phyloP scores from a whole-genome alignment of 164 flowering plant genomes.

The Chimonanthus salicifolius region DNA sequence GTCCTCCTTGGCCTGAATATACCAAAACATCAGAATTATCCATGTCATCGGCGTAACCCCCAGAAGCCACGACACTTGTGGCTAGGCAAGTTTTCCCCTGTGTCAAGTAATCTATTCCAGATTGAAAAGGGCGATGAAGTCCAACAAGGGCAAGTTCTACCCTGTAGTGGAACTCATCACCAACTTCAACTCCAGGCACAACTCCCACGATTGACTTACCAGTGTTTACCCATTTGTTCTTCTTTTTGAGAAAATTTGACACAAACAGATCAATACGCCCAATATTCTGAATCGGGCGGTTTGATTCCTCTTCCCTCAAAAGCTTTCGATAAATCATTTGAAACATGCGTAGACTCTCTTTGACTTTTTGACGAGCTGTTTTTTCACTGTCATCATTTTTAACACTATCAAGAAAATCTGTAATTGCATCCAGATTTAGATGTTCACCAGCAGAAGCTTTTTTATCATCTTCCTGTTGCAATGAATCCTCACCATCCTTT shows the following conservation, averaged over 20 bases:
- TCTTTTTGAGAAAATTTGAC: constrained; percentile 37
- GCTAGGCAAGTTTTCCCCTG: constrained; percentile 36
- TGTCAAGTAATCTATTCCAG: constrained; percentile 70
- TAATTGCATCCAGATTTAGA: constrained; percentile 31
- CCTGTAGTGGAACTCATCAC: constrained; percentile 84
- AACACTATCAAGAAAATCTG: constrained; percentile 20
- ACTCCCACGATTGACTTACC: constrained; percentile 48
- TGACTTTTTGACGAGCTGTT: constrained; percentile 42
- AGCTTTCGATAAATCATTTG: constrained; percentile 57
- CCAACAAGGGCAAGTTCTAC: constrained; percentile 76
- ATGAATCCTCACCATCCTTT: constrained; percentile 14
- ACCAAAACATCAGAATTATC: constrained; percentile 43
- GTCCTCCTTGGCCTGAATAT: constrained; percentile 73
- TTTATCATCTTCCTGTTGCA: constrained; percentile 11
- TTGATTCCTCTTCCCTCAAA: constrained; percentile 59
- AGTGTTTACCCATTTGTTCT: constrained; percentile 43
- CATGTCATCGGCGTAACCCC: constrained; percentile 59
- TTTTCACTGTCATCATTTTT: constrained; percentile 12
- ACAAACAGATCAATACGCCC: constrained; percentile 49
- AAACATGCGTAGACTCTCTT: constrained; percentile 69
- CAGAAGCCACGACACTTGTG: constrained; percentile 74
- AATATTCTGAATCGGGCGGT: background rate
- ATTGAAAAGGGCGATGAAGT: constrained; percentile 62
- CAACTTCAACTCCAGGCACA: constrained; percentile 91
- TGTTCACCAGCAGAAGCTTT: constrained; percentile 6